phyloP scores from a whole-genome alignment of 2,329 filamentous ascomycete species.

The Colletotrichum ledebouriae region DNA sequence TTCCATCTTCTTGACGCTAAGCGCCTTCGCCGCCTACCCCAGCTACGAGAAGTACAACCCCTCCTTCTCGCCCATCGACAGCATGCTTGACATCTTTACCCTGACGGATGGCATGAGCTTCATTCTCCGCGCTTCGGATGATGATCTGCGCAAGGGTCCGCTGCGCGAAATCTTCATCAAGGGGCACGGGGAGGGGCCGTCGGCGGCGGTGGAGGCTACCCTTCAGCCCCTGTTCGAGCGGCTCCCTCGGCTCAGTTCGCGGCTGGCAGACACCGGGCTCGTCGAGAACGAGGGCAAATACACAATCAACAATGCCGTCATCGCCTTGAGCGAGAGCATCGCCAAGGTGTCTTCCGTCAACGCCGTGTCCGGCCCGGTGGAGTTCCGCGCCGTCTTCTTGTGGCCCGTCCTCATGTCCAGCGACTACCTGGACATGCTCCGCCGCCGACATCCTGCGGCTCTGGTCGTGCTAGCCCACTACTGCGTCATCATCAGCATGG shows the following conservation, averaged over 20 bases:
- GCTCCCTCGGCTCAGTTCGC: slow-evolving; percentile 17
- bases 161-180: slow-evolving; percentile 45
- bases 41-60: slow-evolving; percentile 39
- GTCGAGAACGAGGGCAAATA: slow-evolving; percentile 35
- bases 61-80: slow-evolving; percentile 47
- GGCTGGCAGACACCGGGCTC: background rate
- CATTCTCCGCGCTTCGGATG: slow-evolving; percentile 48
- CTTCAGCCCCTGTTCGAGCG: slow-evolving; percentile 28
- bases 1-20: slow-evolving; percentile 51
- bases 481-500: slow-evolving; percentile 45
- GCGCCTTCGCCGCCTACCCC: slow-evolving; percentile 50
- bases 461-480: slow-evolving; percentile 45
- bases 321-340: slow-evolving; percentile 33
- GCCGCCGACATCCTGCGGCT: slow-evolving; percentile 42
- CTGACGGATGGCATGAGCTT: slow-evolving; percentile 50
- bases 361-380: slow-evolving; percentile 41
- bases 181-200: slow-evolving; percentile 12
- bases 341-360: slow-evolving; percentile 32
- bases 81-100: slow-evolving; percentile 52
- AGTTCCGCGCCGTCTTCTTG: slow-evolving; percentile 44
- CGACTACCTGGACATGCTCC: slow-evolving; percentile 44
- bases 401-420: slow-evolving; percentile 47
- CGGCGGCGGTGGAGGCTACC: slow-evolving; percentile 24
- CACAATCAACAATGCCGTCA: slow-evolving; percentile 28
- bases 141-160: slow-evolving; percentile 44